phyloP scores from a whole-genome alignment of 768 basidiomycete species.

The Lanmaoa pseudosensibilis region DNA sequence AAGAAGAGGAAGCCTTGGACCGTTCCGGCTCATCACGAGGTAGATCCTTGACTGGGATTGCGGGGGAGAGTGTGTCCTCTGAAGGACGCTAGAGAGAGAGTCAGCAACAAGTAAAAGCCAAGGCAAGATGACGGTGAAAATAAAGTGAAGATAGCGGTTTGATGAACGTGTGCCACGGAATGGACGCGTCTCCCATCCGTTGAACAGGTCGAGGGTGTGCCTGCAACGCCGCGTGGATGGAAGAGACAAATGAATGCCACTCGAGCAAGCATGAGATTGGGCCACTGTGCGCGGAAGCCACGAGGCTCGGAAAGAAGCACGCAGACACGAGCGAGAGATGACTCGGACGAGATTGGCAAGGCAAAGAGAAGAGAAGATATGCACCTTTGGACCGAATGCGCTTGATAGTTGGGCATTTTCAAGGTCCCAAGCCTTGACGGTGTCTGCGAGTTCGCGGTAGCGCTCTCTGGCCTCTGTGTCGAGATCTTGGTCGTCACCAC shows the following conservation, averaged over 20 bases:
- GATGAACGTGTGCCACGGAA: background rate
- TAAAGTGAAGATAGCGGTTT: background rate
- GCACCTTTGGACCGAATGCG: constrained; percentile 64
- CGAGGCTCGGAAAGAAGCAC: constrained; percentile 16
- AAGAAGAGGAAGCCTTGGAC: constrained; percentile 60
- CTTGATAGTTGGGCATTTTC: constrained; percentile 77
- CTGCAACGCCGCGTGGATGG: background rate
- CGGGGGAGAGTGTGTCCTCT: constrained; percentile 49
- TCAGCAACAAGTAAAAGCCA: constrained; percentile 7
- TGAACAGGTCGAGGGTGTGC: background rate
- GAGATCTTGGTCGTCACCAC: constrained; percentile 60
- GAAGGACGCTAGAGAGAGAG: constrained; percentile 39
- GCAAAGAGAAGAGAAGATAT: constrained; percentile 22
- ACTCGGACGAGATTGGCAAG: background rate
- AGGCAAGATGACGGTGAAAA: background rate
- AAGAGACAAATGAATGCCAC: background rate
- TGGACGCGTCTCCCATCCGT: background rate
- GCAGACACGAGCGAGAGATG: constrained; percentile 10
- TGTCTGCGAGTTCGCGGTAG: constrained; percentile 75
- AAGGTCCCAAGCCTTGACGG: constrained; percentile 72
- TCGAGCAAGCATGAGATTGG: background rate
- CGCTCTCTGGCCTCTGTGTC: constrained; percentile 68
- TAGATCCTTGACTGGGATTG: constrained; percentile 47
- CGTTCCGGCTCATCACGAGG: constrained; percentile 64
- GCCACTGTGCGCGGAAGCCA: constrained; percentile 12